These are phyloP conservation scores for Amylocystis lapponica DNA, from an alignment of 768 basidiomycete genomes.

Conservation along the genomic window DNA sequence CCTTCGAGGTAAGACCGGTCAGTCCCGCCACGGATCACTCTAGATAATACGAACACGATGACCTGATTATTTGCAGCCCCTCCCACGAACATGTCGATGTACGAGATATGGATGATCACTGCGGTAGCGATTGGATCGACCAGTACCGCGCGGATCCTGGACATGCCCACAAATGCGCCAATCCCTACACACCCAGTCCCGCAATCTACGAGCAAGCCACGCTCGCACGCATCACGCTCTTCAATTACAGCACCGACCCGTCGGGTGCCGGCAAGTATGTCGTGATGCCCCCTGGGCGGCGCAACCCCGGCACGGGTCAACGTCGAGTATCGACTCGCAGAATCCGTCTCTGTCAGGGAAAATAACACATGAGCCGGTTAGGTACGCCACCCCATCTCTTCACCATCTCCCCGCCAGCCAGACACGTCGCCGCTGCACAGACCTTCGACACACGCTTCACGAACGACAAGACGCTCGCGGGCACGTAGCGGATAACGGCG, in stretches of 20 bases:
- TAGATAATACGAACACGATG: no score
- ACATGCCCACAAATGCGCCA: conserved; percentile 29
- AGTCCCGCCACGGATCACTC: no score
- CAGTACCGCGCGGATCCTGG: conserved; percentile 46
- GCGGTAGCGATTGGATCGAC: conserved; percentile 47
- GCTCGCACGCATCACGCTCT: conserved; percentile 36
- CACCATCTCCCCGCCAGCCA: background rate
- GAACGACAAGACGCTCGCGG: conserved; percentile 35
- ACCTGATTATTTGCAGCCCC: conserved; percentile 31
- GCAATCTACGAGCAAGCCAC: conserved; percentile 42
- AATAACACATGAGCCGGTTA: conserved; percentile 48
- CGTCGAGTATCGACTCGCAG: conserved; percentile 48
- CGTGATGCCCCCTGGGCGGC: conserved; percentile 27
- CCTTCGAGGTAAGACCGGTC: no score
- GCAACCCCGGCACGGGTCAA: conserved; percentile 20
- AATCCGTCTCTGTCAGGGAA: conserved; percentile 42
- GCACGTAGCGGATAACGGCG: conserved; percentile 26
- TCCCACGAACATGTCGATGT: conserved; percentile 34
- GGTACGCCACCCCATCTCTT: conserved; percentile 20
- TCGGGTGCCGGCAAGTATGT: conserved; percentile 35
- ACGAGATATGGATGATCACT: conserved; percentile 39
- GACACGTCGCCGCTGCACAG: conserved; percentile 8
- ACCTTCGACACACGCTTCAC: conserved; percentile 30
- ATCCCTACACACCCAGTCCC: conserved; percentile 39
- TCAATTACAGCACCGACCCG: conserved; percentile 43